Conservation (phyloP, 768 basidiomycete genomes). For the Suillus subluteus region DNA sequence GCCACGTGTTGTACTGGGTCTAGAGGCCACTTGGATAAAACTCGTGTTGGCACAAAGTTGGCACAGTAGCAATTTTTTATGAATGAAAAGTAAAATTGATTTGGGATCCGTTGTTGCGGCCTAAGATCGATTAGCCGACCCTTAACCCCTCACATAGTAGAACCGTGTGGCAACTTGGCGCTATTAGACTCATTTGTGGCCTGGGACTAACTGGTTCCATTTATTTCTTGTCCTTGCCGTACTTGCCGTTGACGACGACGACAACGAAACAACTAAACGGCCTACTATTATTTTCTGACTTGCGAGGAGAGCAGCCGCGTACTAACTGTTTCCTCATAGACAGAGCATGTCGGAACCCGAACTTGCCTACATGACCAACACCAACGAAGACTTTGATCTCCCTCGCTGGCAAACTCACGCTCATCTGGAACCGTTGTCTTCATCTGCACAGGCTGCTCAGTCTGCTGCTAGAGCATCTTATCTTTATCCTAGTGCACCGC, state of each 20-base stretch:
- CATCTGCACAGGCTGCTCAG: conserved; percentile 64
- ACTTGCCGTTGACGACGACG: conserved; percentile 22
- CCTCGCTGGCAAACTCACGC: conserved; percentile 58
- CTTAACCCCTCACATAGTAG: conserved; percentile 28
- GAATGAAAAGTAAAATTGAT: conserved; percentile 12
- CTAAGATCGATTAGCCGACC: conserved; percentile 32
- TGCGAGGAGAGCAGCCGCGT: conserved; percentile 7
- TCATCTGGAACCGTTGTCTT: conserved; percentile 49
- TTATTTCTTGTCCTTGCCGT: conserved; percentile 20
- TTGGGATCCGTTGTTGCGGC: conserved; percentile 9
- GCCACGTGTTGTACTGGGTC: conserved; percentile 1
- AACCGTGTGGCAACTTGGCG: conserved; percentile 21
- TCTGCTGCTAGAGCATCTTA: conserved; percentile 53
- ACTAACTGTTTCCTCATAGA: conserved; percentile 8
- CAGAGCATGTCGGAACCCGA: conserved; percentile 72
- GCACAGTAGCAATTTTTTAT: neutral
- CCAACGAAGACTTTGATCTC: conserved; percentile 82
- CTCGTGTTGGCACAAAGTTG: conserved; percentile 3
- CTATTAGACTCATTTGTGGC: conserved; percentile 13
- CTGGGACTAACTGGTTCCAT: conserved; percentile 18
- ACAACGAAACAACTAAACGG: conserved; percentile 7
- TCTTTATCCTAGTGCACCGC: conserved; percentile 45
- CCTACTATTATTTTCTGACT: conserved; percentile 3
- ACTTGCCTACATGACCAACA: conserved; percentile 72
- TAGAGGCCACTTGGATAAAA: neutral